These are phyloP conservation scores for Escallonia rubra DNA, from an alignment of 129 eudicot species.

Conservation along the genomic window DNA sequence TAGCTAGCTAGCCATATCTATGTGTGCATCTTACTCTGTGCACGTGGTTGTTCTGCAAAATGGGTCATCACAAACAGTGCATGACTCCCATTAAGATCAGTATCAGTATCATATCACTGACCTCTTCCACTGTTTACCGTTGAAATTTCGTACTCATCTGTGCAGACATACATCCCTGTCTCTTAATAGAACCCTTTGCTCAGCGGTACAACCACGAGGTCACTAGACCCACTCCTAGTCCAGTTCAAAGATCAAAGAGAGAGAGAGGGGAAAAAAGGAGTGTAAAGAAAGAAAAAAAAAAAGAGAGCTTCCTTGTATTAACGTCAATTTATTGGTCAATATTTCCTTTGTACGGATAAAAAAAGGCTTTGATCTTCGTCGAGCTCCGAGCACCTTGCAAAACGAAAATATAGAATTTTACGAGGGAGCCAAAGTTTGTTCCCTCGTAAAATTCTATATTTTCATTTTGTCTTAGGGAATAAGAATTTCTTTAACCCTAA, in stretches of 20 bases:
- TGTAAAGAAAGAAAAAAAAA: too few relatives aligned
- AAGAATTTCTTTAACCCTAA: too few relatives aligned
- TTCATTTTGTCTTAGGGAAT: too few relatives aligned
- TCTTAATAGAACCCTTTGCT: background rate
- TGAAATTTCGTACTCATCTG: conserved; percentile 19
- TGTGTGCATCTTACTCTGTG: conserved; percentile 3
- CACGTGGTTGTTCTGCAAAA: conserved; percentile 28
- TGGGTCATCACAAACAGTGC: conserved; percentile 29
- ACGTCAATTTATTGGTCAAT: background rate
- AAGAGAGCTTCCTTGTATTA: too few relatives aligned
- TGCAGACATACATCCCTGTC: conserved; percentile 3
- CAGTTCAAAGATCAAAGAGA: too few relatives aligned
- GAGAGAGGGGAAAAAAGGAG: too few relatives aligned
- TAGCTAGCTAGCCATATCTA: background rate
- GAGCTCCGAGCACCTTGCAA: too few relatives aligned
- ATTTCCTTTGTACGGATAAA: too few relatives aligned
- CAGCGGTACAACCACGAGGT: background rate
- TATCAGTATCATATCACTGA: conserved; percentile 2
- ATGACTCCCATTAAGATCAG: background rate
- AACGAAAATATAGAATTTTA: too few relatives aligned
- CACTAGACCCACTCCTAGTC: background rate
- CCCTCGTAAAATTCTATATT: too few relatives aligned
- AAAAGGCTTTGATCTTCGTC: too few relatives aligned
- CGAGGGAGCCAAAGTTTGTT: too few relatives aligned
- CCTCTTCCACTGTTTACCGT: conserved; percentile 39